Evolutionary conservation across 1,139 yeast species (phyloP).

Genomic region (Blastobotrys malaysiensis): DNA sequence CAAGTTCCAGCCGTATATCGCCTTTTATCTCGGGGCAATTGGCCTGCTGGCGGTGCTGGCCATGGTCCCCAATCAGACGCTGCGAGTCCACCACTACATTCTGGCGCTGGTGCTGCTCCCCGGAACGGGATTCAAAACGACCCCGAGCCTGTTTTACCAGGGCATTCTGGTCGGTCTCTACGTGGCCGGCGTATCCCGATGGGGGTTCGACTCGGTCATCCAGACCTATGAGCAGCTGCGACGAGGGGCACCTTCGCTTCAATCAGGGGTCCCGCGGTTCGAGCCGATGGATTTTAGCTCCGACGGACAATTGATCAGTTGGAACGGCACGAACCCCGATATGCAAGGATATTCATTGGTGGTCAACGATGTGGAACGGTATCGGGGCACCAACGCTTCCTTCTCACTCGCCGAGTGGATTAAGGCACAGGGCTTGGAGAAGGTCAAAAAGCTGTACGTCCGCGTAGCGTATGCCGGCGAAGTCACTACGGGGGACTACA

Average conservation of each 20-base stretch:
- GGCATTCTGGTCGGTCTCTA: conserved; percentile 79
- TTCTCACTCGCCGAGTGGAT: conserved; percentile 29
- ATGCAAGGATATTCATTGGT: conserved; percentile 46
- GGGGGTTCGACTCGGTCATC: conserved; percentile 90
- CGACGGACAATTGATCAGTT: conserved; percentile 3
- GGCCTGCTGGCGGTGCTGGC: conserved; percentile 44
- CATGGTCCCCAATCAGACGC: conserved; percentile 59
- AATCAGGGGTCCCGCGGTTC: conserved; percentile 51
- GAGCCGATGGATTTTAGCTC: conserved; percentile 24
- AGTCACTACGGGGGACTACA: conserved; percentile 25
- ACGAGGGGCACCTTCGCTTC: conserved; percentile 63
- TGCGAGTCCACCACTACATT: conserved; percentile 86
- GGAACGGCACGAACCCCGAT: conserved; percentile 3
- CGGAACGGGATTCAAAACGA: conserved; percentile 60
- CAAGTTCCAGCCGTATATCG: conserved; percentile 51
- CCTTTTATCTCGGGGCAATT: conserved; percentile 48
- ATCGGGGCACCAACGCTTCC: conserved; percentile 42
- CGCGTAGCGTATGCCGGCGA: conserved; percentile 26
- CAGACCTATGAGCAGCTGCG: conserved; percentile 67
- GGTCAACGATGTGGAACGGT: conserved; percentile 75
- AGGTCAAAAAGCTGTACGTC: conserved; percentile 18
- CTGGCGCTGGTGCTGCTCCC: conserved; percentile 74
- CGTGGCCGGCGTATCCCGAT: conserved; percentile 78
- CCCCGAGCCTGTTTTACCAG: conserved; percentile 70
- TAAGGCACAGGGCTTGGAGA: conserved; percentile 1